Evolutionary conservation across 169 alveolate genomes (phyloP), one percentile per base, ranked within the genome.

Genomic region (Plasmodium gonderi): DNA sequence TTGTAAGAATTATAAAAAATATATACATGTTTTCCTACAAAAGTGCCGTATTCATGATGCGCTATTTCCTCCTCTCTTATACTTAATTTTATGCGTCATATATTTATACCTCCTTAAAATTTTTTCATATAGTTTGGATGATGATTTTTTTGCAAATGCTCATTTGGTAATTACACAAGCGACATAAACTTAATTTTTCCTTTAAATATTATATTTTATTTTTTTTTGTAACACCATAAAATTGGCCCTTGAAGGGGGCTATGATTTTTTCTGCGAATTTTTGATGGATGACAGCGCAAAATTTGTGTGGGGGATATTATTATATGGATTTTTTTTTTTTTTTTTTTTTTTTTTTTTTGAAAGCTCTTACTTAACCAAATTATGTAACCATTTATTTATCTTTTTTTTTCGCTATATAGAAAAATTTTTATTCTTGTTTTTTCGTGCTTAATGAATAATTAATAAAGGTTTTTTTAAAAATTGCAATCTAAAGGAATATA

Each of bases 241-340:
- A 54, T 54, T 54, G 69, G 69, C 33, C n/a, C 69, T 31, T 54
- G 26, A n/a, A n/a, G 4, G 29, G 4, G n/a, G 69, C 23, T 54
- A 17, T 54, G 69, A 54, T 54, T 54, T 54, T 54, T 54, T 54
- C 69, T 54, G 69, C 69, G n/a, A n/a, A n/a, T n/a, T n/a, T n/a
- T n/a, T n/a, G n/a, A n/a, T n/a, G n/a, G n/a, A n/a, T n/a, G n/a
- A n/a, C n/a, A n/a, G n/a, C n/a, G n/a, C n/a, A n/a, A n/a, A n/a
- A 54, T 12, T 54, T 17, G 69, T 8, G 69, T 31, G 69, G 33
- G 69, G 69, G 31, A 23, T 31, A 17, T 2, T 17, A 54, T 54
- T 23, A 1, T 14, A 54, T 54, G 31, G 69, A 54, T 1, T 23
- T 54, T 42, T 23, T 54, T 54, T 54, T 54, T 54, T 54, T 54